Evolutionary conservation across 1,139 yeast species (phyloP).

Genomic region (Hyphopichia wangnamkhiaoensis): DNA sequence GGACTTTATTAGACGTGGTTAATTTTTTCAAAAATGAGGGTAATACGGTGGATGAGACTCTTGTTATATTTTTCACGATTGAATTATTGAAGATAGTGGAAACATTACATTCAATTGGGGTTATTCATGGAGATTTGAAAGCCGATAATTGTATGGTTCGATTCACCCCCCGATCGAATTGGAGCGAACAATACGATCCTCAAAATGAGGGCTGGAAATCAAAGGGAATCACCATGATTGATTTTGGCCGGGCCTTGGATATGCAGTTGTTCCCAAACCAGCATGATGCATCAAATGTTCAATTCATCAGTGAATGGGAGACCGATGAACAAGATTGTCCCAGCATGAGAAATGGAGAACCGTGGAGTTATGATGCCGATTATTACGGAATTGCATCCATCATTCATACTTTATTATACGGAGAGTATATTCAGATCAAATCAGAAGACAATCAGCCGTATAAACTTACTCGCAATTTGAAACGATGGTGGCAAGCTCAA

Average conservation of each 20-base stretch:
- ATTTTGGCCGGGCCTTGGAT: conserved; percentile 84
- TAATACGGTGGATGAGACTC: conserved; percentile 54
- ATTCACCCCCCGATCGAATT: conserved; percentile 30
- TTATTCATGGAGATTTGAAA: conserved; percentile 83
- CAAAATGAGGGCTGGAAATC: conserved; percentile 46
- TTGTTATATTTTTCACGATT: conserved; percentile 63
- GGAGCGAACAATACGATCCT: conserved; percentile 31
- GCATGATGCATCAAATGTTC: conserved; percentile 36
- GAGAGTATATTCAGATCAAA: conserved; percentile 55
- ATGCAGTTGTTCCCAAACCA: conserved; percentile 51
- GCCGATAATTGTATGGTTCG: conserved; percentile 87
- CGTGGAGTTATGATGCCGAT: conserved; percentile 85
- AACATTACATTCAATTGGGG: conserved; percentile 59
- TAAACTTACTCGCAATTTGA: conserved; percentile 48
- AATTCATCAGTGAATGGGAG: conserved; percentile 63
- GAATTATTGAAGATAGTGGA: conserved; percentile 65
- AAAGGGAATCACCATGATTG: conserved; percentile 68
- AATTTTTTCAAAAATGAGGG: conserved; percentile 42
- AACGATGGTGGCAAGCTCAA: conserved; percentile 75
- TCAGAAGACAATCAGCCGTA: conserved; percentile 24
- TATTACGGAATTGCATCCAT: conserved; percentile 82
- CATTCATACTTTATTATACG: conserved; percentile 71
- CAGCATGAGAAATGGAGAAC: conserved; percentile 59
- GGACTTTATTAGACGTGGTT: conserved; percentile 75
- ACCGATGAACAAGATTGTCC: conserved; percentile 76